Base-by-base conservation (phyloP, 345 rosid genomes). In the Diplotaxis tenuifolia region DNA sequence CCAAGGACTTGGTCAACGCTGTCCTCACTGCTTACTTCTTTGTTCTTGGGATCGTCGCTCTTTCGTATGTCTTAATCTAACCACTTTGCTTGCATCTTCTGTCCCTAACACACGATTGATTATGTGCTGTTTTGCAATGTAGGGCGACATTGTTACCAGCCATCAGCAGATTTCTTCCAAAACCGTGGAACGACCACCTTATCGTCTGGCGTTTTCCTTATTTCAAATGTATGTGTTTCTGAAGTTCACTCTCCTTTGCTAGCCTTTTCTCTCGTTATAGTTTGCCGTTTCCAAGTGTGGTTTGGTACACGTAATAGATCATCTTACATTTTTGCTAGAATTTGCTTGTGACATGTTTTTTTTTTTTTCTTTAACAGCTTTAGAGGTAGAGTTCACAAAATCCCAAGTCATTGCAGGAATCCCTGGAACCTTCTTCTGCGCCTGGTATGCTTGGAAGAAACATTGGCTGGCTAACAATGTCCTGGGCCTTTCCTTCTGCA, bases 401-500 rank as follows among this genome's bases (percentile, higher is more conserved):
- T 92, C 99, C 64, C 98, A 95, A 82, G 78, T 92, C 5, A 64
- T 92, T 63, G 98, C 99, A 3, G 97, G 94, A 55, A 90, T 92
- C 77, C 99, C 99, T 65, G 99, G 99, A 78, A 78, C 86, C 67
- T 92, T 95, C 75, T 95, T 95, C 76, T 95, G 99, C 70, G 96
- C 88, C 14, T 96, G 99, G 99, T 96, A 96, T 75, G 99, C 95
- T 28, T 84, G 82, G 56, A 85, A 96, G 81, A 96, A 96, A 78
- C 99, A 96, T 81, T 96, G 99, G 99, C 77, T 96, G 68, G 99
- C 99, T 38, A 96, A 96, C 84, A 96, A 96, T 56, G 76, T 86
- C 77, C 82, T 96, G 77, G 99, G 99, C 59, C 86, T 96, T 57
- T 88, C 99, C 56, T 96, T 96, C 86, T 90, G 94, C 85, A 89